Conservation (phyloP, 176 grass and related monocot species). For the Tillandsia leiboldiana region DNA sequence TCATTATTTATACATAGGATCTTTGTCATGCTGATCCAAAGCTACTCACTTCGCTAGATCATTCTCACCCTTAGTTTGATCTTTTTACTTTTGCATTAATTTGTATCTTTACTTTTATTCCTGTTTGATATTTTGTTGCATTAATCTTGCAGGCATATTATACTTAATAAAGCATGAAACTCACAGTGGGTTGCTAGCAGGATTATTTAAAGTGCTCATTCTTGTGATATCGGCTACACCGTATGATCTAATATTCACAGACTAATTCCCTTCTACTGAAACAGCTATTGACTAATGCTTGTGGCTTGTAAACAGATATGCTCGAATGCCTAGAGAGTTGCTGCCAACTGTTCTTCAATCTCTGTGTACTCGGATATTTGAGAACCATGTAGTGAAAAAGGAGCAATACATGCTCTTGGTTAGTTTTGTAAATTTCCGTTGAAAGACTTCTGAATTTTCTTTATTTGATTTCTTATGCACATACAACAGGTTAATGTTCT, state of each 20-base stretch:
- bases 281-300: slow-evolving; percentile 3
- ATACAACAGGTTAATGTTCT: slow-evolving; percentile 60
- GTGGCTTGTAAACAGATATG: slow-evolving; percentile 43
- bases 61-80: not conserved
- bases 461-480: slow-evolving; percentile 2
- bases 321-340: slow-evolving; percentile 72
- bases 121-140: slow-evolving; percentile 6
- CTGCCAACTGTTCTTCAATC: slow-evolving; percentile 57
- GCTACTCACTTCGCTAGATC: slow-evolving; percentile 49
- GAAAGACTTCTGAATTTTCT: slow-evolving; percentile 15
- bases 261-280: not conserved
- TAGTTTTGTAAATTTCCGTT: slow-evolving; percentile 26
- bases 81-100: slow-evolving; percentile 7
- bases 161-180: slow-evolving; percentile 77
- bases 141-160: slow-evolving; percentile 52
- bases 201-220: slow-evolving; percentile 64
- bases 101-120: slow-evolving; percentile 11
- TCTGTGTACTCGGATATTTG: slow-evolving; percentile 39
- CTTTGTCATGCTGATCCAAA: slow-evolving; percentile 80
- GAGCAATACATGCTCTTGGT: slow-evolving; percentile 74
- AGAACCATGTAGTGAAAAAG: slow-evolving; percentile 36
- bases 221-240: slow-evolving; percentile 86
- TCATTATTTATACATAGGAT: slow-evolving; percentile 35
- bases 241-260: slow-evolving; percentile 36
- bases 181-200: slow-evolving; percentile 44